Evolutionary conservation across 306 rosid species (phyloP), one percentile per base, ranked within the genome.

Genomic region (Vigna radiata): DNA sequence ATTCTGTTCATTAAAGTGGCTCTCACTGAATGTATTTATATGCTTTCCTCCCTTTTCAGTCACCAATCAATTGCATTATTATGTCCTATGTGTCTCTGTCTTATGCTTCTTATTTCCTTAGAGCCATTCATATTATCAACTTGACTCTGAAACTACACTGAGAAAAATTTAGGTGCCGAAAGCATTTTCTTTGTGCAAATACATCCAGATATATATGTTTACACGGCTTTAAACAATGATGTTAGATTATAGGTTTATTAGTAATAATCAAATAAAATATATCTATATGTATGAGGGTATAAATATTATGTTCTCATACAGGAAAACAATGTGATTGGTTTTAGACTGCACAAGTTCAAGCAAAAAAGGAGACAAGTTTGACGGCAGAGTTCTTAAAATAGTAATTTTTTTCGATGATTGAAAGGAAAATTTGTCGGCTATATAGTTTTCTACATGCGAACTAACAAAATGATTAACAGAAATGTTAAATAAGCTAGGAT

Each of bases 91-190:
- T 37, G 54, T 36, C 50, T 27, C 50, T 54, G 15, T 41, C 68
- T 55, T 5, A 21, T 39, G 39, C 67, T 55, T 41, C 52, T 70
- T 69, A 7, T 8, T 52, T 17, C n/a, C 7, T 0, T 41, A 27
- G 6, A 13, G 4, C 0, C 4, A 16, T 37, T 18, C 63, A 3
- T n/a, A 71, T 12, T 7, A 37, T 55, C 14, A 18, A 54, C 18
- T 19, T 14, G 25, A 29, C 27, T 8, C 37, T 72, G 77, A 33
- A 72, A 41, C 66, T 37, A 6, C 7, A 36, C 21, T 7, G 0
- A 55, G 14, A 21, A 76, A 49, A 76, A 13, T 33, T 23, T 31
- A 36, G 15, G 36, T 62, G 72, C 63, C 72, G 72, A 50, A 63
- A 18, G 70, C 79, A 74, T 48, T 27, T 60, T 58, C 12, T 8